Evolutionary conservation across 495 filamentous ascomycete genomes (phyloP).

Genomic region (Rhypophila decipiens): DNA sequence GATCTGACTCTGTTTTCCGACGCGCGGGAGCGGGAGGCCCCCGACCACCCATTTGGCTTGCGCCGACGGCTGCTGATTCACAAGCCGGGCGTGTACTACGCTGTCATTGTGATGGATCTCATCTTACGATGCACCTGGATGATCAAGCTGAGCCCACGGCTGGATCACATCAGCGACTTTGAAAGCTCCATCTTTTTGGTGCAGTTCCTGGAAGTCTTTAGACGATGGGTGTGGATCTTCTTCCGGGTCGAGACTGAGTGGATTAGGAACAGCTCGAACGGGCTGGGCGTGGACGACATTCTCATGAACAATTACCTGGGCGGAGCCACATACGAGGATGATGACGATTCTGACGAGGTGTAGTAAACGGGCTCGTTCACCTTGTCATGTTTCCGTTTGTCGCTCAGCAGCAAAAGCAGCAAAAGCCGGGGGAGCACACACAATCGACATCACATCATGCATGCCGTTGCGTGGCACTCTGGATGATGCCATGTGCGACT

Average conservation of each 20-base stretch:
- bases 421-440: too few relatives aligned
- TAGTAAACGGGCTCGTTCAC: too few relatives aligned
- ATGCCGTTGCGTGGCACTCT: too few relatives aligned
- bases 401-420: too few relatives aligned
- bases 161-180: constrained; percentile 75
- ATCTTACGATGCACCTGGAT: constrained; percentile 84
- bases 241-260: constrained; percentile 91
- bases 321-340: constrained; percentile 34
- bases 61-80: constrained; percentile 66
- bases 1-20: constrained; percentile 74
- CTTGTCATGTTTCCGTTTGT: not conserved
- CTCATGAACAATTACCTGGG: constrained; percentile 38
- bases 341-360: too few relatives aligned
- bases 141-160: constrained; percentile 70
- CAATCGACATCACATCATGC: too few relatives aligned
- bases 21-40: constrained; percentile 39
- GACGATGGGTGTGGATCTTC: constrained; percentile 96
- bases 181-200: constrained; percentile 83
- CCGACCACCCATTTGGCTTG: constrained; percentile 69
- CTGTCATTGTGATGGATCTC: constrained; percentile 71
- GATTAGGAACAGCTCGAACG: constrained; percentile 43
- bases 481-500: too few relatives aligned
- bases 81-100: constrained; percentile 67
- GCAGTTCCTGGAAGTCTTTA: constrained; percentile 74
- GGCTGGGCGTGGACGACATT: constrained; percentile 37